Percentiles rank a stretch among this genome's conserved stretches.
These are phyloP conservation scores for Iris macrosiphon DNA, from an alignment of 106 monocot species.

Conservation along the genomic window DNA sequence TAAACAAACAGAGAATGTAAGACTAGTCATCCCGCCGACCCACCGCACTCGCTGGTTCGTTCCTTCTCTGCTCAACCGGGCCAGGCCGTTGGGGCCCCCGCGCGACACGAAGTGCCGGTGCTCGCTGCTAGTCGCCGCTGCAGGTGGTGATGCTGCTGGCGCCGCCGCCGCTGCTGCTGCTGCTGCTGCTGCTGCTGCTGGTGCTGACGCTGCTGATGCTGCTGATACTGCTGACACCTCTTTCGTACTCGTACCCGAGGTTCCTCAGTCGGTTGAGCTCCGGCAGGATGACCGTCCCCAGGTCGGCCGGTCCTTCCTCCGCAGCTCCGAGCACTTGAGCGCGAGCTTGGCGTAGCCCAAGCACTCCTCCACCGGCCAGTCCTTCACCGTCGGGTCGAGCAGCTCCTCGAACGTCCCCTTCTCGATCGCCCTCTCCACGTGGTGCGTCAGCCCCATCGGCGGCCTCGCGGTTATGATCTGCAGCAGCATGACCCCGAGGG, in stretches of 20 bases:
- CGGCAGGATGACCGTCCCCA: constrained; percentile 55
- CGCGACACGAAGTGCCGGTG: too few species aligned
- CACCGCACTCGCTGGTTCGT: too few species aligned
- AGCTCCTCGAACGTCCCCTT: constrained; percentile 33
- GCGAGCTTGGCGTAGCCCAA: constrained; percentile 43
- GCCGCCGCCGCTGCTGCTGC: constrained; percentile 1
- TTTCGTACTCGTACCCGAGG: constrained; percentile 31
- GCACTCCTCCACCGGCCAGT: constrained; percentile 59
- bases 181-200: too few species aligned
- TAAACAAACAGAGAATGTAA: too few species aligned
- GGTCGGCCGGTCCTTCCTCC: constrained; percentile 69
- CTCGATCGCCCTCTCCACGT: constrained; percentile 45
- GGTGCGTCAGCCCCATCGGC: constrained; percentile 67
- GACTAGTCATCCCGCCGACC: too few species aligned
- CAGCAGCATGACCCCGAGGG: constrained; percentile 59
- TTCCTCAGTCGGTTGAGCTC: constrained; percentile 65
- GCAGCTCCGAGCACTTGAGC: constrained; percentile 53
- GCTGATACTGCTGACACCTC: background rate
- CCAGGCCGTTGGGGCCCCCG: too few species aligned
- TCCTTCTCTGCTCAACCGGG: too few species aligned
- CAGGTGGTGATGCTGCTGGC: background rate
- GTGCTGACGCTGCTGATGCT: too few species aligned
- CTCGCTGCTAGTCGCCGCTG: background rate
- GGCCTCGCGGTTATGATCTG: constrained; percentile 56
- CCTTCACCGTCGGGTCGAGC: constrained; percentile 41